Percentiles rank a stretch among this genome's conserved stretches.
phyloP scores from a whole-genome alignment of 75 land plant species.

The Sequoiadendron giganteum region DNA sequence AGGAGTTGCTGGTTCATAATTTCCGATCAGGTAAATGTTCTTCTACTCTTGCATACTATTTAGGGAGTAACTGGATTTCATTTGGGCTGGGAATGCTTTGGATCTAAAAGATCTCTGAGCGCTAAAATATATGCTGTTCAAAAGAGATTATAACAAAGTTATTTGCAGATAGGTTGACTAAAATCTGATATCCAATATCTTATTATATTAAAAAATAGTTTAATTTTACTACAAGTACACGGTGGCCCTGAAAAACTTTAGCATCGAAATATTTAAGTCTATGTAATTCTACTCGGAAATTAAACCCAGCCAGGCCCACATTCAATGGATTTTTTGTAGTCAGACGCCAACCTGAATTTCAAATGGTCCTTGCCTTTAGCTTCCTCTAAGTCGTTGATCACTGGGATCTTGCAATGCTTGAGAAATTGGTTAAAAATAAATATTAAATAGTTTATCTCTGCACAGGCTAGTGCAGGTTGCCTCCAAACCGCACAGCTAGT shows the following conservation, averaged over 20 bases:
- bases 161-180: neutral
- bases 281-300: neutral
- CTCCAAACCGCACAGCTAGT: no score
- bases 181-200: neutral
- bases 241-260: neutral
- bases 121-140: neutral
- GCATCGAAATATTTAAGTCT: neutral
- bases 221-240: neutral
- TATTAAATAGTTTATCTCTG: neutral
- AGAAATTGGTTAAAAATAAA: neutral
- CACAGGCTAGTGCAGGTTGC: neutral
- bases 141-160: neutral
- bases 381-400: neutral
- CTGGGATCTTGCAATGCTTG: neutral
- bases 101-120: neutral
- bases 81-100: neutral
- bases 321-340: neutral
- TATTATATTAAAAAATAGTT: neutral
- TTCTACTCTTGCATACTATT: neutral
- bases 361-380: neutral
- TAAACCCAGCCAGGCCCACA: neutral
- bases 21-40: neutral
- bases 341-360: neutral
- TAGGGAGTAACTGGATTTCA: neutral
- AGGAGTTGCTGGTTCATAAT: slow-evolving; percentile 6